phyloP scores from a whole-genome alignment of 192 early-diverging fungal species.

The Jimgerdemannia flammicorona region DNA sequence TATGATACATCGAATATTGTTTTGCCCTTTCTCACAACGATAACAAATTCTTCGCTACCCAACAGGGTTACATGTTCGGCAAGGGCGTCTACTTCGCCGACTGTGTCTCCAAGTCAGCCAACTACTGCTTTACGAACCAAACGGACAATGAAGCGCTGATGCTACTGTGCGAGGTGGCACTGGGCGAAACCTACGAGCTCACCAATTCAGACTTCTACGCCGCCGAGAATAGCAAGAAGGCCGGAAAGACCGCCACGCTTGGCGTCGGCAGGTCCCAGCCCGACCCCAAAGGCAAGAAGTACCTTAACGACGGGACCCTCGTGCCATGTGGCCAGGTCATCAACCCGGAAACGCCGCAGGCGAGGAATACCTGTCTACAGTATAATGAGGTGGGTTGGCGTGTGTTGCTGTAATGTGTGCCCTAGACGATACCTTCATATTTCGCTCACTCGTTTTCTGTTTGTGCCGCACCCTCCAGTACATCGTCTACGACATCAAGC shows the following conservation, averaged over 20 bases:
- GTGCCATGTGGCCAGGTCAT: slow-evolving; percentile 51
- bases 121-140: slow-evolving; percentile 58
- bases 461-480: slow-evolving; percentile 14
- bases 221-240: slow-evolving; percentile 25
- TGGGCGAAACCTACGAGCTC: slow-evolving; percentile 55
- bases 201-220: slow-evolving; percentile 58
- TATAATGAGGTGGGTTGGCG: slow-evolving; percentile 53
- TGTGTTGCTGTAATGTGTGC: too few relatives aligned
- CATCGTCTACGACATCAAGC: slow-evolving; percentile 66
- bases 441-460: too few relatives aligned
- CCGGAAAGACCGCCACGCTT: slow-evolving; percentile 54
- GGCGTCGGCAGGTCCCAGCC: slow-evolving; percentile 54
- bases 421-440: too few relatives aligned
- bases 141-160: slow-evolving; percentile 50
- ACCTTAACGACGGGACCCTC: slow-evolving; percentile 37
- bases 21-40: slow-evolving; percentile 31
- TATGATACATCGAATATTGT: slow-evolving; percentile 24
- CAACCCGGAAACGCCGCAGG: background rate
- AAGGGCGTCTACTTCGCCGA: slow-evolving; percentile 81
- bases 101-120: slow-evolving; percentile 71
- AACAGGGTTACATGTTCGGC: slow-evolving; percentile 75
- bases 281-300: slow-evolving; percentile 35
- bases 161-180: slow-evolving; percentile 68
- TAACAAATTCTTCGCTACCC: slow-evolving; percentile 14
- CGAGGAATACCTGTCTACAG: slow-evolving; percentile 22